Conservation (phyloP, 1,139 yeast genomes). For the Kodamaea plutei region DNA sequence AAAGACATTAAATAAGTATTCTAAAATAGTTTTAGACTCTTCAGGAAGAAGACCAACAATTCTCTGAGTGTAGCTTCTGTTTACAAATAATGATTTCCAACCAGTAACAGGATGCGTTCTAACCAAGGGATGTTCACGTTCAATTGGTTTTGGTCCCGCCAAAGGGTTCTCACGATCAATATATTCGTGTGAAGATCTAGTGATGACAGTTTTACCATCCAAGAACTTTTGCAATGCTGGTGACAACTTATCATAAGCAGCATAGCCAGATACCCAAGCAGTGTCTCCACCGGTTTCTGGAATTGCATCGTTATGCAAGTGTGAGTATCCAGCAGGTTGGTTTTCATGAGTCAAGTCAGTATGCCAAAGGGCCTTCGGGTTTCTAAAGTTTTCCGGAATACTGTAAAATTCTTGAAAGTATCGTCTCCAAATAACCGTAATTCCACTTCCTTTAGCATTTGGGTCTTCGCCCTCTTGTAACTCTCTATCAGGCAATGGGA, state of each 20-base stretch:
- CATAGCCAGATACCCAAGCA: slow-evolving; percentile 17
- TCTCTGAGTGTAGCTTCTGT: slow-evolving; percentile 18
- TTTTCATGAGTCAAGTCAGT: slow-evolving; percentile 17
- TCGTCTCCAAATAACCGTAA: slow-evolving; percentile 15
- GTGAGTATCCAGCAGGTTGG: slow-evolving; percentile 18
- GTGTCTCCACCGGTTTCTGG: slow-evolving; percentile 18
- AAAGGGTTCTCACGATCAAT: slow-evolving; percentile 20
- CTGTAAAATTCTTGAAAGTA: slow-evolving; percentile 10
- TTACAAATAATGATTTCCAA: slow-evolving; percentile 18
- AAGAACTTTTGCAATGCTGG: slow-evolving; percentile 20
- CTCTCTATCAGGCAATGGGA: slow-evolving; percentile 23
- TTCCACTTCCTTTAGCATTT: slow-evolving; percentile 10
- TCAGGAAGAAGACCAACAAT: slow-evolving; percentile 21
- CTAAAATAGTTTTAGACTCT: slow-evolving; percentile 18
- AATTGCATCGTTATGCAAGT: slow-evolving; percentile 16
- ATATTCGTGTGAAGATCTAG: slow-evolving; percentile 20
- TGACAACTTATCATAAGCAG: slow-evolving; percentile 22
- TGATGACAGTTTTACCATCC: slow-evolving; percentile 22
- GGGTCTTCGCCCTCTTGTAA: slow-evolving; percentile 2
- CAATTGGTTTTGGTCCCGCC: slow-evolving; percentile 17
- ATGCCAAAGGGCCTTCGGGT: slow-evolving; percentile 13
- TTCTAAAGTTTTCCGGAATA: slow-evolving; percentile 11
- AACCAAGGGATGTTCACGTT: slow-evolving; percentile 17
- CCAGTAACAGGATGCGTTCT: slow-evolving; percentile 18
- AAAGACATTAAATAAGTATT: slow-evolving; percentile 19